These are phyloP conservation scores for Bidens hawaiensis DNA, from an alignment of 140 eudicot species.

Conservation along the genomic window DNA sequence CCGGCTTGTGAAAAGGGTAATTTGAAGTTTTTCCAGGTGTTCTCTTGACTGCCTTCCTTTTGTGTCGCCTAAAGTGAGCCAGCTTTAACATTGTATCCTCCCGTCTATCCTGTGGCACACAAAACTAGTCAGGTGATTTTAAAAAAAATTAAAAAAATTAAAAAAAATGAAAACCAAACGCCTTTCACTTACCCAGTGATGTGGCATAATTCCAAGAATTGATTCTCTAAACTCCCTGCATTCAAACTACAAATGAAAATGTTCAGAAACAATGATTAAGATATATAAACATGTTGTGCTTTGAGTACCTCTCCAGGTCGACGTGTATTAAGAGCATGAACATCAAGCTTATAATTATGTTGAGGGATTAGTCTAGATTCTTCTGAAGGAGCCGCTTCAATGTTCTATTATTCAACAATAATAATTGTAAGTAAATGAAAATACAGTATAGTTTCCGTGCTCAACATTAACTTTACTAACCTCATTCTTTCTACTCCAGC, in stretches of 20 bases:
- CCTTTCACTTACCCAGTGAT: conserved; percentile 70
- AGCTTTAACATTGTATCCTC: conserved; percentile 86
- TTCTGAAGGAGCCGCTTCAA: conserved; percentile 66
- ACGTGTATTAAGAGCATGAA: conserved; percentile 76
- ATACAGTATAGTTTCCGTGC: conserved; percentile 4
- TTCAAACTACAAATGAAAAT: conserved; percentile 58
- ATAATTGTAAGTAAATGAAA: conserved; percentile 28
- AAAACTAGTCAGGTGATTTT: not conserved
- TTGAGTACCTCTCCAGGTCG: conserved; percentile 90
- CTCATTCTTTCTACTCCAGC: conserved; percentile 95
- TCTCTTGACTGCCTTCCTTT: conserved; percentile 79
- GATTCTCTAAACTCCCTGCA: conserved; percentile 99
- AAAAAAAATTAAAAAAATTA: not conserved
- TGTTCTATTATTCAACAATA: conserved; percentile 43
- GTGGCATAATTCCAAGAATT: conserved; percentile 91
- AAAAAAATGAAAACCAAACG: not conserved
- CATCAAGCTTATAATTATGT: conserved; percentile 99
- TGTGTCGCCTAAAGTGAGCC: conserved; percentile 91
- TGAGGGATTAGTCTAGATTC: conserved; percentile 88
- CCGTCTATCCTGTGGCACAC: conserved; percentile 68
- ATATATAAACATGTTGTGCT: conserved; percentile 6
- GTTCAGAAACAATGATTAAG: conserved; percentile 15
- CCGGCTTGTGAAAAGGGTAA: conserved; percentile 90
- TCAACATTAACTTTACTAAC: conserved; percentile 27
- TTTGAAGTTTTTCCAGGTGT: conserved; percentile 62